Evolutionary conservation across 805 yeast species (phyloP).

Genomic region (Sugiyamaella valdiviana): DNA sequence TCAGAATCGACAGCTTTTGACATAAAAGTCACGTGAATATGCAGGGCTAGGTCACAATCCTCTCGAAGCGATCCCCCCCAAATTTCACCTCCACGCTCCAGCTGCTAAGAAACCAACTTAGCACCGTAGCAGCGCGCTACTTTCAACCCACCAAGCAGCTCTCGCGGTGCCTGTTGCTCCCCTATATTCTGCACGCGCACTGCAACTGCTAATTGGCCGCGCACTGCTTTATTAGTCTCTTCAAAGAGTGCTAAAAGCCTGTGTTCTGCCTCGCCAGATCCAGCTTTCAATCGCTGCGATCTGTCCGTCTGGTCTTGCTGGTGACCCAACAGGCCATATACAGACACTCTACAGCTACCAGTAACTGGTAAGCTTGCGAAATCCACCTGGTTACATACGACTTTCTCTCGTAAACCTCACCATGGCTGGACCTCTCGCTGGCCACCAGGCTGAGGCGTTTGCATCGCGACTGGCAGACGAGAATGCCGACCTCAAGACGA

Average conservation of each 20-base stretch:
- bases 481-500: constrained; percentile 46
- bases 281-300: no score
- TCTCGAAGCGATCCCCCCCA: background rate
- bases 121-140: background rate
- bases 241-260: no score
- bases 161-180: background rate
- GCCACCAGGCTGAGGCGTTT: constrained; percentile 56
- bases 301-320: no score
- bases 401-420: background rate
- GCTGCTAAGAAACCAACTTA: background rate
- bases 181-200: background rate
- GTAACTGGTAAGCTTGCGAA: no score
- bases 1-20: no score
- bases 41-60: background rate
- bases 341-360: no score
- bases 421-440: background rate
- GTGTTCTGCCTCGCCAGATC: no score
- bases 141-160: background rate
- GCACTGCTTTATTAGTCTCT: no score
- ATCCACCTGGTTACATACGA: no score
- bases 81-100: background rate
- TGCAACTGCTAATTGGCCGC: background rate
- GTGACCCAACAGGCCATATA: no score
- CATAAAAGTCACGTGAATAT: background rate
- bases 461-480: constrained; percentile 55